These are phyloP conservation scores for Fraxinus platypoda DNA, from an alignment of 305 asterid genomes.

Conservation along the genomic window DNA sequence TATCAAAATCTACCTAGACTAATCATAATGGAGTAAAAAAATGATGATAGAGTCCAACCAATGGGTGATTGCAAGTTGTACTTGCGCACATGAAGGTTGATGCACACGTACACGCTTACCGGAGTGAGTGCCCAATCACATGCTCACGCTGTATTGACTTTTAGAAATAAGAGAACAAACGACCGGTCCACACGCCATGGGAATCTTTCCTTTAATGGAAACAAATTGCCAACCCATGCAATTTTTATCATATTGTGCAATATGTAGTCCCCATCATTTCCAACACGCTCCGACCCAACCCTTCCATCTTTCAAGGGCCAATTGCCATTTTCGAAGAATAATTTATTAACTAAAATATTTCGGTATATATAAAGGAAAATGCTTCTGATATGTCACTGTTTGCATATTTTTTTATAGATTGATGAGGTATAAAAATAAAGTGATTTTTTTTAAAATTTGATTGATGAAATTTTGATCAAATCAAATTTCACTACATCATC, in stretches of 20 bases:
- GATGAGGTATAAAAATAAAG: too few relatives aligned
- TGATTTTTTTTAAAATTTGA: too few relatives aligned
- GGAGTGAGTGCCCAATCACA: slow-evolving; percentile 38
- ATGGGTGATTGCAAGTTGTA: background rate
- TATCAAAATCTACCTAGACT: too few relatives aligned
- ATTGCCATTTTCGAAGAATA: background rate
- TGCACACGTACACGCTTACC: slow-evolving; percentile 8
- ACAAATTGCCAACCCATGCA: slow-evolving; percentile 32
- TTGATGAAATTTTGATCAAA: too few relatives aligned
- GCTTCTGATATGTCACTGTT: too few relatives aligned
- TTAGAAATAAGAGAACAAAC: slow-evolving; percentile 11
- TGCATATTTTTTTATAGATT: too few relatives aligned
- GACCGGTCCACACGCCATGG: background rate
- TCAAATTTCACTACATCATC: too few relatives aligned
- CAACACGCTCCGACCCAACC: slow-evolving; percentile 19
- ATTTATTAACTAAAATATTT: too few relatives aligned
- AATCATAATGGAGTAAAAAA: too few relatives aligned
- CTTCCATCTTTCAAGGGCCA: background rate
- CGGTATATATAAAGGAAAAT: background rate
- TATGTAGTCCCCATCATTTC: slow-evolving; percentile 22
- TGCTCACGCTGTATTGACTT: slow-evolving; percentile 30
- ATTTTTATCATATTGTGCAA: background rate
- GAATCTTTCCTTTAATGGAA: slow-evolving; percentile 66
- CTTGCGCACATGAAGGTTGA: background rate
- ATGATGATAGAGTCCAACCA: background rate